Evolutionary conservation across 2,329 filamentous ascomycete species (phyloP), one percentile per base, ranked within the genome.

Genomic region (Fusarium drepaniforme): DNA sequence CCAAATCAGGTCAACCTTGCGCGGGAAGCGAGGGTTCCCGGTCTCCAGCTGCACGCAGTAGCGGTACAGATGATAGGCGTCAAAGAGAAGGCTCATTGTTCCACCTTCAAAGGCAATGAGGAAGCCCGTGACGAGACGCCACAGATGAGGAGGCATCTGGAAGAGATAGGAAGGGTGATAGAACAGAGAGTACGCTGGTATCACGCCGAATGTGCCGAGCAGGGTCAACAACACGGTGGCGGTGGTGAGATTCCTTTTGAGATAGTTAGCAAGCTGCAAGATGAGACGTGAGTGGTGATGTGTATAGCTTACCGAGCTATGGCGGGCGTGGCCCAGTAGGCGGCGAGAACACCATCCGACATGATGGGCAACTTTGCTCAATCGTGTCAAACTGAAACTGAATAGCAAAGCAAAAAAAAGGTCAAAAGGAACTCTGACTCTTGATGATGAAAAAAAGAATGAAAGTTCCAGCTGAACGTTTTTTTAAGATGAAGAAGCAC

Each of bases 1-100:
- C 85, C 92, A 92, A 73, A 97, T 88, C 78, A 97, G 90, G 81
- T 97, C 93, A 80, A 94, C 95, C 68, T 93, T 93, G 76, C 90
- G 88, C 49, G 88, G 85, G 82, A 98, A 96, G 70, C 94, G 91
- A 64, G 92, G 85, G 72, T 93, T 93, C 74, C 89, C 88, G 49
- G 84, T 88, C 86, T 98, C 96, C 60, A 97, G 86, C 75, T 91
- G 89, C 80, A 90, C 93, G 77, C 93, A 86, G 84, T 97, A 97
- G 74, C 90, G 92, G 85, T 93, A 98, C 75, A 97, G 78, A 64
- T 87, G 92, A 83, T 94, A 96, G 60, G 93, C 90, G 82, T 96
- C 93, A 83, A 95, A 88, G 42, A 96, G 81, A 75, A 95, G 87
- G 53, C 84, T 79, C 56, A 88, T 74, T 9, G 81, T 72, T 3